Base-by-base conservation (phyloP, 2,329 filamentous ascomycete genomes). In the Epichloe bromicola region DNA sequence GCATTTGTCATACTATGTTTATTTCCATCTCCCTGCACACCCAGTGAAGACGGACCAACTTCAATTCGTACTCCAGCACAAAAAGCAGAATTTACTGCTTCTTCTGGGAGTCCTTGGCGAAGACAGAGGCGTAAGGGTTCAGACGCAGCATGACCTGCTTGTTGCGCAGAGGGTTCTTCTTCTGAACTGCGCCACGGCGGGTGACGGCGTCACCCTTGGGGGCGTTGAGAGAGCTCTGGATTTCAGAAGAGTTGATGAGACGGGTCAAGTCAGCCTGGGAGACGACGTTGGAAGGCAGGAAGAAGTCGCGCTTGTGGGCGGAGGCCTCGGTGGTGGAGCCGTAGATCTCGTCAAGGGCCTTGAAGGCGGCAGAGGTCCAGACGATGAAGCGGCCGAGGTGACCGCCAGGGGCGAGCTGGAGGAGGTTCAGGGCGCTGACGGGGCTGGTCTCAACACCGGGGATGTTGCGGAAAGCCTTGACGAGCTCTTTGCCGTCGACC, bases 111-210 rank as follows among this genome's bases (percentile, higher is more conserved):
- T 70, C 81, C 80, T 94, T 88, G 63, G 83, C 78, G 76, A 94
- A 98, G 57, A 87, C 83, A 64, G 85, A 79, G 63, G 93, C 91
- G 76, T 98, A 98, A 58, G 93, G 93, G 85, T 98, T 98, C 73
- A 98, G 86, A 67, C 93, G 86, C 70, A 98, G 86, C 74, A 96
- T 82, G 62, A 98, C 86, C 82, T 97, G 93, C 83, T 89, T 95
- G 86, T 98, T 98, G 76, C 79, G 80, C 63, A 98, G 89, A 67
- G 93, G 93, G 83, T 98, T 98, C 90, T 97, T 97, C 89, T 98
- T 98, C 83, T 96, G 91, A 62, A 95, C 88, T 67, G 80, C 75
- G 62, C 79, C 75, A 69, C 93, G 88, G 83, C 96, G 96, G 74
- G 89, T 94, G 68, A 83, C 75, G 68, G 88, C 82, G 63, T 85